A percentile compares a stretch with the other conserved stretches of the same genome.
These are phyloP conservation scores for Rosellinia necatrix DNA, from an alignment of 2,329 filamentous ascomycete genomes.

Conservation along the genomic window DNA sequence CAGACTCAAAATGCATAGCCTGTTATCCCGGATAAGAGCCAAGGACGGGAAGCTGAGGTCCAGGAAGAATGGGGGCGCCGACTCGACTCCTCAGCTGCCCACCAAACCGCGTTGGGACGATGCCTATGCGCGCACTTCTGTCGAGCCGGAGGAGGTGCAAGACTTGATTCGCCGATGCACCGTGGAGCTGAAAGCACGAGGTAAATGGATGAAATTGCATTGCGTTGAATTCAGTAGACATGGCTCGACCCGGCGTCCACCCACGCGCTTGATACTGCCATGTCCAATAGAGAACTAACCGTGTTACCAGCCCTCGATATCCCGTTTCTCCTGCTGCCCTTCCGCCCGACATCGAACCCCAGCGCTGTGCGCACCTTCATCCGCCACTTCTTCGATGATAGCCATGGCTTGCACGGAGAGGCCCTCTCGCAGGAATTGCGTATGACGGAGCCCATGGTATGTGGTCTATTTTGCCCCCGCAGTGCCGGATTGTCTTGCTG, in stretches of 20 bases:
- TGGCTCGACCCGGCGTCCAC: neutral
- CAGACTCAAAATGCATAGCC: constrained; percentile 55
- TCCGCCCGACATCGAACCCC: constrained; percentile 89
- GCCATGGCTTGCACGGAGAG: constrained; percentile 69
- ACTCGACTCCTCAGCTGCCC: constrained; percentile 57
- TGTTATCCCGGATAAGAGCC: constrained; percentile 71
- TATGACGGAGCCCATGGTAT: constrained; percentile 91
- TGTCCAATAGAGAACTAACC: constrained; percentile 19
- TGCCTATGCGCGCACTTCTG: constrained; percentile 79
- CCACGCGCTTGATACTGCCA: neutral
- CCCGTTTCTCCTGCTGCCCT: constrained; percentile 91
- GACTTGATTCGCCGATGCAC: constrained; percentile 86
- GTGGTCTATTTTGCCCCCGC: constrained; percentile 35
- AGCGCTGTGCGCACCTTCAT: constrained; percentile 91
- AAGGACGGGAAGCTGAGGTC: constrained; percentile 69
- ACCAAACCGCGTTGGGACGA: constrained; percentile 83
- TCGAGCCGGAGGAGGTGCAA: constrained; percentile 89
- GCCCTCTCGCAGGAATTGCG: constrained; percentile 82
- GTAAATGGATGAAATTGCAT: constrained; percentile 62
- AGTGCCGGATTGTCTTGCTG: constrained; percentile 3
- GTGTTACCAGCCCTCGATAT: constrained; percentile 72
- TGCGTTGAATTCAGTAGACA: too few species aligned
- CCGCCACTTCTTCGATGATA: constrained; percentile 83
- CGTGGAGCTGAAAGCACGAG: constrained; percentile 89
- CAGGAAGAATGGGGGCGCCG: constrained; percentile 66